Percentiles rank a stretch among this genome's conserved stretches.
Evolutionary conservation across 192 early-diverging fungal species (phyloP).

Genomic region (Linnemannia zychae): DNA sequence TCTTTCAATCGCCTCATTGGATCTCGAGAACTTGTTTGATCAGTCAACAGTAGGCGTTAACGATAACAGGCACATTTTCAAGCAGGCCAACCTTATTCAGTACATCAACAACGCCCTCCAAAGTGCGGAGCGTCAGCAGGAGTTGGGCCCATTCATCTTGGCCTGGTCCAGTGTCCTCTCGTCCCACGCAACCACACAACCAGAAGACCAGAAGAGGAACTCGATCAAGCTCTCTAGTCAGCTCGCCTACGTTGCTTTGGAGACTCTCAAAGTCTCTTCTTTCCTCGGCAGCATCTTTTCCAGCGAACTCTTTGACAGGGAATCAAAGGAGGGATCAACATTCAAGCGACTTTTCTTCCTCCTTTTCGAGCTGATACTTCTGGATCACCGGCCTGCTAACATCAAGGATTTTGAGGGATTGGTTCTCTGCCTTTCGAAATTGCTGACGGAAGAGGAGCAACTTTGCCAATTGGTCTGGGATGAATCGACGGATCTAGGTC

Average conservation of each 20-base stretch:
- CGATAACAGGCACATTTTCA: conserved; percentile 29
- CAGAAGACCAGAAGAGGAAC: conserved; percentile 9
- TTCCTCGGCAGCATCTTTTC: conserved; percentile 26
- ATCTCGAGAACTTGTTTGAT: conserved; percentile 30
- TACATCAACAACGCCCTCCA: conserved; percentile 50
- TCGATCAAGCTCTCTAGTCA: conserved; percentile 11
- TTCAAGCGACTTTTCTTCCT: conserved; percentile 39
- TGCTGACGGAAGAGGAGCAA: conserved; percentile 24
- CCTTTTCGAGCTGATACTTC: conserved; percentile 32
- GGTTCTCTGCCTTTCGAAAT: conserved; percentile 24
- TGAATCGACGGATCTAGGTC: conserved; percentile 26
- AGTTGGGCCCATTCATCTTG: conserved; percentile 55
- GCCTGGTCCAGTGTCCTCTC: conserved; percentile 62
- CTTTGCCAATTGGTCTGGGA: conserved; percentile 39
- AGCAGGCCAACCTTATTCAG: conserved; percentile 31
- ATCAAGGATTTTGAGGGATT: conserved; percentile 52
- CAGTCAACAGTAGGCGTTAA: conserved; percentile 20
- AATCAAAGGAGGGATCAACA: conserved; percentile 15
- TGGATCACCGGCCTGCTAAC: conserved; percentile 21
- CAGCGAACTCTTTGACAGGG: conserved; percentile 34
- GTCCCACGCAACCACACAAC: conserved; percentile 13
- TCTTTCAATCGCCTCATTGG: conserved; percentile 50
- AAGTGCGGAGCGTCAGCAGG: conserved; percentile 39
- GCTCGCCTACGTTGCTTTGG: conserved; percentile 36
- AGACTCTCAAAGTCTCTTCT: conserved; percentile 29